Evolutionary conservation across 306 rosid genomes (phyloP).

Genomic region (Cyamopsis tetragonoloba): DNA sequence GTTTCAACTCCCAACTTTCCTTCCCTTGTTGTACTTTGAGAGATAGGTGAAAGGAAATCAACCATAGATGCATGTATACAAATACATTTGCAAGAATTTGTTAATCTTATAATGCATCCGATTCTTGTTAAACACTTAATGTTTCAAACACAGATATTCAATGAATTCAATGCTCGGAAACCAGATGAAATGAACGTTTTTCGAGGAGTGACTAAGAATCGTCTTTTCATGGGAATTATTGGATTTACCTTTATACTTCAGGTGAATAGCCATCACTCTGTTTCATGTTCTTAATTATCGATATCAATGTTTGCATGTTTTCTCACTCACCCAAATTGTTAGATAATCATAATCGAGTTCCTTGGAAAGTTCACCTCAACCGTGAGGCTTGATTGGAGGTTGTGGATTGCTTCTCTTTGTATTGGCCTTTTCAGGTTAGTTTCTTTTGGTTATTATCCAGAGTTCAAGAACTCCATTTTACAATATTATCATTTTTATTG

Average conservation of each 20-base stretch:
- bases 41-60: neutral
- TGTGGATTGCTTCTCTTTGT: slow-evolving; percentile 60
- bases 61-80: neutral
- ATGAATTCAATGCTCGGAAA: slow-evolving; percentile 94
- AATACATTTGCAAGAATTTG: neutral
- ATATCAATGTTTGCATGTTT: slow-evolving; percentile 7
- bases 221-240: slow-evolving; percentile 71
- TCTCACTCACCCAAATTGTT: slow-evolving; percentile 19
- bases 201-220: slow-evolving; percentile 73
- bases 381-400: slow-evolving; percentile 57
- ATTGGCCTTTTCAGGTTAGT: slow-evolving; percentile 66
- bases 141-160: slow-evolving; percentile 60
- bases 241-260: slow-evolving; percentile 70
- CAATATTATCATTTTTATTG: neutral
- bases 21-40: neutral
- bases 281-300: neutral
- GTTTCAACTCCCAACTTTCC: neutral
- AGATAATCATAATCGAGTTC: slow-evolving; percentile 79
- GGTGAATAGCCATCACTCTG: slow-evolving; percentile 35
- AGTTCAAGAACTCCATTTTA: neutral
- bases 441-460: slow-evolving; percentile 2
- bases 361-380: slow-evolving; percentile 81
- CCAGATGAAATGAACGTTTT: slow-evolving; percentile 87
- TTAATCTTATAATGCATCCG: neutral
- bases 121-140: neutral